A percentile compares a stretch with the other conserved stretches of the same genome.
Conservation (phyloP, 208 protist genomes). For the Leishmania amazonensis region DNA sequence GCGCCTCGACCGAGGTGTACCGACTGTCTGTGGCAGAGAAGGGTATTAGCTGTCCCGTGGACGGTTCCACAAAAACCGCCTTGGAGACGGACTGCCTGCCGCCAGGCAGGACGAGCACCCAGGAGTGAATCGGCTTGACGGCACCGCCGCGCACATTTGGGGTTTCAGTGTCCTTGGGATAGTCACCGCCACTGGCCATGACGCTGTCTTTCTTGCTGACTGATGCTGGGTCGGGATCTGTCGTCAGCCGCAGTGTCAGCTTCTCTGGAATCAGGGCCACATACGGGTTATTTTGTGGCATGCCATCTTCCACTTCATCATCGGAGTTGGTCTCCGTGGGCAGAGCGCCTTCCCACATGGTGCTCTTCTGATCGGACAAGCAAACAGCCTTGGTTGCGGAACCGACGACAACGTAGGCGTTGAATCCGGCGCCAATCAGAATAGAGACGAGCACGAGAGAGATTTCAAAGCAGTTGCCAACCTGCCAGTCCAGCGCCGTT, state of each 20-base stretch:
- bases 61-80: conserved; percentile 86
- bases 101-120: conserved; percentile 87
- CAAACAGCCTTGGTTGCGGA: conserved; percentile 75
- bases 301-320: conserved; percentile 55
- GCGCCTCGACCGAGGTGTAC: conserved; percentile 85
- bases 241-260: conserved; percentile 42
- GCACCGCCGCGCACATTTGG: neutral
- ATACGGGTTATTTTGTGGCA: conserved; percentile 54
- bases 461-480: conserved; percentile 90
- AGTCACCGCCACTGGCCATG: neutral
- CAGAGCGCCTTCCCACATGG: conserved; percentile 52
- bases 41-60: conserved; percentile 70
- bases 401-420: conserved; percentile 91
- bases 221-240: conserved; percentile 43
- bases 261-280: conserved; percentile 63
- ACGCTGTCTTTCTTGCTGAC: conserved; percentile 16
- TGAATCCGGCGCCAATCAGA: conserved; percentile 90
- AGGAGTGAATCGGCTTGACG: conserved; percentile 67
- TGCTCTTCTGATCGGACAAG: conserved; percentile 71
- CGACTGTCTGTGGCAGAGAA: conserved; percentile 35
- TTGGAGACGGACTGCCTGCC: conserved; percentile 55
- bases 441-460: conserved; percentile 78
- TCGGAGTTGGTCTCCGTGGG: conserved; percentile 66
- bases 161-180: neutral
- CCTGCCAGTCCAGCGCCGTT: conserved; percentile 87